Percentiles rank a stretch among this genome's conserved stretches.
Conservation (phyloP, 805 yeast species). For the Zygotorulaspora florentina region DNA sequence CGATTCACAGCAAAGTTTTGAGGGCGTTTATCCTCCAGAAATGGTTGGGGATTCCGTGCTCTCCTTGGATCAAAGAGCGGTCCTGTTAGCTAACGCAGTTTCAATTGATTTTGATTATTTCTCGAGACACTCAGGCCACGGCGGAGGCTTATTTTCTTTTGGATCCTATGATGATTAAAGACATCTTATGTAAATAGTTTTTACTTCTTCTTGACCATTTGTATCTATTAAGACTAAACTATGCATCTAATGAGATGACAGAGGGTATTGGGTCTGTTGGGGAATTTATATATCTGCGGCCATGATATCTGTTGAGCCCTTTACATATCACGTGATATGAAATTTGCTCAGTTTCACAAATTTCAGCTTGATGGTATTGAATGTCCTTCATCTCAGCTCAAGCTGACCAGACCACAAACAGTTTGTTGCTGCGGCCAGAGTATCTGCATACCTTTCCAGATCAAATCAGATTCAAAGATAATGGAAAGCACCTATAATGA, state of each 20-base stretch:
- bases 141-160: constrained; percentile 38
- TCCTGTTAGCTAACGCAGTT: constrained; percentile 80
- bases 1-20: constrained; percentile 63
- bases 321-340: not conserved
- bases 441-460: not conserved
- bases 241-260: too few relatives aligned
- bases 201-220: not conserved
- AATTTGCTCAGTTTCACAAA: too few relatives aligned
- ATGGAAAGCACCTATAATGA: constrained; percentile 22
- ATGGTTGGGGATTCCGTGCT: constrained; percentile 39
- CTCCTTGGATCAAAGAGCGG: constrained; percentile 78
- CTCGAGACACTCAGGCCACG: constrained; percentile 77
- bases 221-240: too few relatives aligned
- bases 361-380: too few relatives aligned
- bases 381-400: not conserved
- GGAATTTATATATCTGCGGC: too few relatives aligned
- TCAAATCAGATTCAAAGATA: not conserved
- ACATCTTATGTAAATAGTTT: not conserved
- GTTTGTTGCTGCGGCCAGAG: too few relatives aligned
- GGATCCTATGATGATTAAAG: constrained; percentile 27
- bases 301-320: not conserved
- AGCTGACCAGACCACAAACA: not conserved
- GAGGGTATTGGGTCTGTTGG: too few relatives aligned
- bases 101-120: constrained; percentile 95
- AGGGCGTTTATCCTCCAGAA: constrained; percentile 50